Evolutionary conservation across 169 alveolate species (phyloP).

Genomic region (Cystoisospora suis): DNA sequence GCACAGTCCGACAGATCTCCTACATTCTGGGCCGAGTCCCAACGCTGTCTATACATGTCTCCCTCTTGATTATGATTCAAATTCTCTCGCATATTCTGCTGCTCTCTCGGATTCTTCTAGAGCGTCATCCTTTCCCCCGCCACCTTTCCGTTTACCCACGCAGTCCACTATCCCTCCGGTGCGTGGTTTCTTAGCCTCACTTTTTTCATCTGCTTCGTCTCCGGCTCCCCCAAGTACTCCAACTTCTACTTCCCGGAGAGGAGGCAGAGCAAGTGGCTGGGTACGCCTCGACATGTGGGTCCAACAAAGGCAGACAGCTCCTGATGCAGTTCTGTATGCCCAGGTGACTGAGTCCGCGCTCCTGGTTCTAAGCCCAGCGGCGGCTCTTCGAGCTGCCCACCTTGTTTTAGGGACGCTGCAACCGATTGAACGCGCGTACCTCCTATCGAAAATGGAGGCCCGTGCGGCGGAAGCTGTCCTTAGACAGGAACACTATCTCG

Average conservation of each 20-base stretch:
- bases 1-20: too few species aligned
- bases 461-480: neutral
- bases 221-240: neutral
- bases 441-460: neutral
- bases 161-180: neutral
- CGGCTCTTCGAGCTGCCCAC: neutral
- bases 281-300: slow-evolving; percentile 19
- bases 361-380: slow-evolving; percentile 22
- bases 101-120: neutral
- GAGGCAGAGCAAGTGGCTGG: neutral
- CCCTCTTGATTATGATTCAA: too few species aligned
- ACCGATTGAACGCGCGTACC: neutral
- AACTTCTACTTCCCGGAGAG: neutral
- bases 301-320: neutral
- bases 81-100: too few species aligned
- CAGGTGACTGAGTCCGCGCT: slow-evolving; percentile 9
- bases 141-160: neutral
- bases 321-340: neutral
- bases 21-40: too few species aligned
- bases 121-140: neutral
- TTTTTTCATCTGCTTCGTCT: neutral
- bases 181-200: neutral
- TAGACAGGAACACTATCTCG: neutral
- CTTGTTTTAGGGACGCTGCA: neutral
- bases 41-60: too few species aligned